Evolutionary conservation across 108 stramenopile species (phyloP).

Genomic region (Phaeodactylum tricornutum): DNA sequence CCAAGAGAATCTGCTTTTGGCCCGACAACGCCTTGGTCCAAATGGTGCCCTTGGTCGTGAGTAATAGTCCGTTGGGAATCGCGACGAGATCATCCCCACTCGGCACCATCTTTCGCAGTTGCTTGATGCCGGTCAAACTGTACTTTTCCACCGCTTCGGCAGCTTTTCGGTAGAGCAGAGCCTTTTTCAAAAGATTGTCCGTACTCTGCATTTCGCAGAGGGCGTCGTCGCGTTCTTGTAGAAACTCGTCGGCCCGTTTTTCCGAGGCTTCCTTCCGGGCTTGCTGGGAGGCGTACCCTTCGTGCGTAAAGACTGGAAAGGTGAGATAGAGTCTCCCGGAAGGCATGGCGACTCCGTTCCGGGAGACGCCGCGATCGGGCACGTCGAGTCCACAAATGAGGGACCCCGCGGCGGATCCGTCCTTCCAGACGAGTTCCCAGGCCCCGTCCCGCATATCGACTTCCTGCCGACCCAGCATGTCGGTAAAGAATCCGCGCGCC

Average conservation of each 20-base stretch:
- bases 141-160: conserved; percentile 17
- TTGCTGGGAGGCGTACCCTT: conserved; percentile 26
- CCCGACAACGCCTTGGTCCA: too few species aligned
- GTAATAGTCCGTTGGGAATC: too few species aligned
- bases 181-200: conserved; percentile 45
- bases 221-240: conserved; percentile 33
- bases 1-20: too few species aligned
- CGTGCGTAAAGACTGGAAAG: conserved; percentile 46
- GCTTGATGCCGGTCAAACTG: conserved; percentile 7
- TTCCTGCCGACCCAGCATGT: conserved; percentile 19
- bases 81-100: conserved; percentile 14
- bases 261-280: conserved; percentile 24
- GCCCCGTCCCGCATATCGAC: conserved; percentile 33
- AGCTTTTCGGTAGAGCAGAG: conserved; percentile 51
- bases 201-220: conserved; percentile 38
- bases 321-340: conserved; percentile 38
- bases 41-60: too few species aligned
- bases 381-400: conserved; percentile 49
- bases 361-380: conserved; percentile 23
- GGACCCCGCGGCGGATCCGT: conserved; percentile 35
- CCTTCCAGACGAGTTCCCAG: conserved; percentile 61
- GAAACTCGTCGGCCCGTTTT: conserved; percentile 20
- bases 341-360: conserved; percentile 44
- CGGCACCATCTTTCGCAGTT: conserved; percentile 16
- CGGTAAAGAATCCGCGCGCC: conserved; percentile 27